phyloP scores from a whole-genome alignment of 1,284 basidiomycete species.

The Butyriboletus pseudospeciosus region DNA sequence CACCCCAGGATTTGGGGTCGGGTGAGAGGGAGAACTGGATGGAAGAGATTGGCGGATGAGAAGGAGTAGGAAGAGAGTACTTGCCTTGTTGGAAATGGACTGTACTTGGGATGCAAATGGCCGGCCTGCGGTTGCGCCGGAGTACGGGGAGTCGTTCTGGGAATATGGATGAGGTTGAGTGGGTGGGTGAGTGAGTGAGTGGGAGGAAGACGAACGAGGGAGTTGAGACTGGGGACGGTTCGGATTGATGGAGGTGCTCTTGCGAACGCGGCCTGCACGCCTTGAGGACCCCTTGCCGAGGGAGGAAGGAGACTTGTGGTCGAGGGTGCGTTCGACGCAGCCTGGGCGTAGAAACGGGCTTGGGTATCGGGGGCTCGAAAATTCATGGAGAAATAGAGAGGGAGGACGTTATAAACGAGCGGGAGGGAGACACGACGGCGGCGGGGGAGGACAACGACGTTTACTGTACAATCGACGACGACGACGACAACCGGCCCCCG shows the following conservation, averaged over 20 bases:
- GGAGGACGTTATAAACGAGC: conserved; percentile 16
- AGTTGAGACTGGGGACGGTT: conserved; percentile 37
- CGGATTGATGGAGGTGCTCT: conserved; percentile 40
- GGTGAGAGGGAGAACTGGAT: conserved; percentile 65
- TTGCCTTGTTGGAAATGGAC: conserved; percentile 50
- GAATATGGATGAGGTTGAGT: conserved; percentile 9
- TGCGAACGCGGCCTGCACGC: conserved; percentile 46
- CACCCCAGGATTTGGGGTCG: conserved; percentile 65
- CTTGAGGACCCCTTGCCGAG: conserved; percentile 25
- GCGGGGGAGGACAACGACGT: neutral
- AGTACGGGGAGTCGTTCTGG: conserved; percentile 47
- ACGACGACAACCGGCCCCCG: neutral
- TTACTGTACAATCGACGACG: conserved; percentile 10
- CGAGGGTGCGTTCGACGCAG: conserved; percentile 43
- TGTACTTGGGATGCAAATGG: conserved; percentile 19
- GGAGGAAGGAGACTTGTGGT: conserved; percentile 51
- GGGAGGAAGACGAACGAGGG: conserved; percentile 36
- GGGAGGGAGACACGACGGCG: neutral
- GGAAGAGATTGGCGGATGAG: neutral
- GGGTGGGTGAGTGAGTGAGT: neutral
- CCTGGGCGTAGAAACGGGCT: conserved; percentile 31
- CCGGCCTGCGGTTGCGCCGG: conserved; percentile 27
- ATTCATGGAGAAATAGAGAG: conserved; percentile 20
- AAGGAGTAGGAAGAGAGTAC: neutral
- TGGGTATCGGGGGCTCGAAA: conserved; percentile 21